phyloP scores from a whole-genome alignment of 2,329 filamentous ascomycete species.

The Colletotrichum destructivum region DNA sequence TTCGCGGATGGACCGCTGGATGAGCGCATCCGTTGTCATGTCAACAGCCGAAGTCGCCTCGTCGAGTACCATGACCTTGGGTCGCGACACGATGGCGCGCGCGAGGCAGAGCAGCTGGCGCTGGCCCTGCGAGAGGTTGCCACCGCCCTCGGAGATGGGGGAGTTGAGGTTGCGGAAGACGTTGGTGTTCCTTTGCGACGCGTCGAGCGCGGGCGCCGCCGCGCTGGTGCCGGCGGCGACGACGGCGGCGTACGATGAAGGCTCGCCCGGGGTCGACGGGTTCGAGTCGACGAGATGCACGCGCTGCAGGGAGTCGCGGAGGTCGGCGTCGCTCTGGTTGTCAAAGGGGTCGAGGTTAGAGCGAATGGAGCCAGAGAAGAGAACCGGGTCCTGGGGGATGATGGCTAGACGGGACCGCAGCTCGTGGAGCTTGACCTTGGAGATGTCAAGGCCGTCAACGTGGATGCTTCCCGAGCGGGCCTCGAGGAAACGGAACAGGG shows the following conservation, averaged over 20 bases:
- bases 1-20: slow-evolving; percentile 80
- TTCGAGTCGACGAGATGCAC: slow-evolving; percentile 75
- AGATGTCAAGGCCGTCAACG: slow-evolving; percentile 83
- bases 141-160: slow-evolving; percentile 78
- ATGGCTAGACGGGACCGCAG: slow-evolving; percentile 83
- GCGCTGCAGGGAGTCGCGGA: slow-evolving; percentile 78
- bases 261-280: slow-evolving; percentile 57
- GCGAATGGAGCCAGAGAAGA: slow-evolving; percentile 85
- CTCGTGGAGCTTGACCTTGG: slow-evolving; percentile 78
- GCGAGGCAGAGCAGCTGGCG: slow-evolving; percentile 83
- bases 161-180: slow-evolving; percentile 75
- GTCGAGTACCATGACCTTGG: slow-evolving; percentile 85
- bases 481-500: slow-evolving; percentile 84
- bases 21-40: slow-evolving; percentile 81
- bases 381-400: slow-evolving; percentile 84
- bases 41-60: slow-evolving; percentile 86
- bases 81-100: slow-evolving; percentile 78
- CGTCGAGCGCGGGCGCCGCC: slow-evolving; percentile 46
- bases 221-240: slow-evolving; percentile 46
- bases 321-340: slow-evolving; percentile 76
- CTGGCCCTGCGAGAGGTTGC: slow-evolving; percentile 83
- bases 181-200: slow-evolving; percentile 70
- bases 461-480: slow-evolving; percentile 74
- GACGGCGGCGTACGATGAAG: slow-evolving; percentile 48
- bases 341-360: slow-evolving; percentile 85